Evolutionary conservation across 306 rosid species (phyloP).

Genomic region (Mimosa bimucronata): DNA sequence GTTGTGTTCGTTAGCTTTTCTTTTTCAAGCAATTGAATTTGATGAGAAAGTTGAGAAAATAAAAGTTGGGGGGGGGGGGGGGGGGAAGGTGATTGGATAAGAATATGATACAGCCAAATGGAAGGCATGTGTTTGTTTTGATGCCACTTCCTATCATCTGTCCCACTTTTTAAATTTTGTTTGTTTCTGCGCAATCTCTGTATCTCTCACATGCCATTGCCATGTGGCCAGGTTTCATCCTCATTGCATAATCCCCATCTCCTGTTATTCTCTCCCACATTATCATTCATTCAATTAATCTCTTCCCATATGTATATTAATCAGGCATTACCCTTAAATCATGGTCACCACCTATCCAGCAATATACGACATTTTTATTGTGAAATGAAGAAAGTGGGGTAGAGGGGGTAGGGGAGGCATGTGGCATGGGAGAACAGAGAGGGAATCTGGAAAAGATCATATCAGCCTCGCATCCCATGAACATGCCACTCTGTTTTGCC

Average conservation of each 20-base stretch:
- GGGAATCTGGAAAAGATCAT: slow-evolving; percentile 47
- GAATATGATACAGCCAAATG: slow-evolving; percentile 44
- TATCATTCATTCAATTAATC: no score
- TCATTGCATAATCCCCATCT: slow-evolving; percentile 40
- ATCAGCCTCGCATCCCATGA: slow-evolving; percentile 43
- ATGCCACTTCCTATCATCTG: slow-evolving; percentile 56
- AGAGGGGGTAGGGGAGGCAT: background rate
- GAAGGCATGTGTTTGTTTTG: slow-evolving; percentile 67
- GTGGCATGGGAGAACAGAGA: slow-evolving; percentile 12
- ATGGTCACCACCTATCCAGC: background rate
- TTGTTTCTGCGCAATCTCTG: slow-evolving; percentile 36
- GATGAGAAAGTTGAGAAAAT: background rate
- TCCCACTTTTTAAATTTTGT: slow-evolving; percentile 37
- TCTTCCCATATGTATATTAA: background rate
- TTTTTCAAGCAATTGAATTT: no score
- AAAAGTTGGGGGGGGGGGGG: background rate
- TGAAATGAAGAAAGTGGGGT: no score
- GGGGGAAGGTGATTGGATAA: slow-evolving; percentile 44
- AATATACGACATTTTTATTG: background rate
- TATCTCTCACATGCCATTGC: slow-evolving; percentile 8
- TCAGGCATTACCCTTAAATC: background rate
- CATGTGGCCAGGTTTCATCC: slow-evolving; percentile 70
- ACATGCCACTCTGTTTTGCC: slow-evolving; percentile 67
- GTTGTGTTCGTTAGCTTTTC: no score
- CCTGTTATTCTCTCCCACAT: background rate